Evolutionary conservation across 116 monocot species (phyloP).

Genomic region (Posidonia oceanica): DNA sequence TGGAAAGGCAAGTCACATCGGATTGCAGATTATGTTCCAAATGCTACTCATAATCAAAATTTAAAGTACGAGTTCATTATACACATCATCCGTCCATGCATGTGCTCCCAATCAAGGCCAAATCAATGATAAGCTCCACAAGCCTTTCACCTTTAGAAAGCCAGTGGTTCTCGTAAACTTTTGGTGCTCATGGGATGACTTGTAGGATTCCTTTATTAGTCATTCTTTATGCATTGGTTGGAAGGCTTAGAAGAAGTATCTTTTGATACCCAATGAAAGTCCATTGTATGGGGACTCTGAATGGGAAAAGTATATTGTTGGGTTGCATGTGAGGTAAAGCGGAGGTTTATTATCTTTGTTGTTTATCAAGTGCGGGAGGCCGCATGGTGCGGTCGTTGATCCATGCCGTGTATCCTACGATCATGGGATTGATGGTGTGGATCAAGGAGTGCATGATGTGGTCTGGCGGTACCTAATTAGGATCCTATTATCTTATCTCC

Average conservation of each 20-base stretch:
- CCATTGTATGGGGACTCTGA: not conserved
- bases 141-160: not conserved
- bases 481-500: too few relatives aligned
- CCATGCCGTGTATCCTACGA: too few relatives aligned
- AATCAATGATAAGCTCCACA: not conserved
- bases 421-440: too few relatives aligned
- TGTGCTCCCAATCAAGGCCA: constrained; percentile 1
- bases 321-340: not conserved
- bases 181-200: not conserved
- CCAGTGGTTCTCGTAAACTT: not conserved
- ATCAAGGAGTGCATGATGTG: too few relatives aligned
- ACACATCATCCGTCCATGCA: not conserved
- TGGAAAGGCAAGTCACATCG: not conserved
- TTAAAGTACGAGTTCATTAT: not conserved
- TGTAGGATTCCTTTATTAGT: not conserved
- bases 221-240: not conserved
- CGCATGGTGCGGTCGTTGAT: too few relatives aligned
- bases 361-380: too few relatives aligned
- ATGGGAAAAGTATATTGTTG: not conserved
- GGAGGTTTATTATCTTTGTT: too few relatives aligned
- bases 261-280: not conserved
- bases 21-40: not conserved
- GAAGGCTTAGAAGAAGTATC: not conserved
- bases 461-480: too few relatives aligned
- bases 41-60: not conserved